Base-by-base conservation (phyloP, 2,329 filamentous ascomycete species). In the Fusarium sp. region DNA sequence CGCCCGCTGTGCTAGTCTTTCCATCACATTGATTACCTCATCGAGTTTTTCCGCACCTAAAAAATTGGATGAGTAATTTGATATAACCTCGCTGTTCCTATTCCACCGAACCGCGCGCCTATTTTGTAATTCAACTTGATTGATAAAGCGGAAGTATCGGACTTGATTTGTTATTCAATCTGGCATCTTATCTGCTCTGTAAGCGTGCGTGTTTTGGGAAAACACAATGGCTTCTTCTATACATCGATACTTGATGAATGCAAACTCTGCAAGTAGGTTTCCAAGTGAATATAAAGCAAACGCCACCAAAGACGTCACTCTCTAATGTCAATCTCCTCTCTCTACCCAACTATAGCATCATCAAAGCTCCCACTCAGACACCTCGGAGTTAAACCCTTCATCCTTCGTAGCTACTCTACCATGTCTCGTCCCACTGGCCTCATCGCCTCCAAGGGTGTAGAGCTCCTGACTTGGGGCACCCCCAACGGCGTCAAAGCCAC, bases 361-460 rank as follows among this genome's bases (percentile, higher is more conserved):
- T 63, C 5, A 50, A 6, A 18, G 7, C 2, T 30, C 18, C 11
- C 2, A n/a, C 52, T 6, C 23, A 9, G 13, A 5, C 5, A 27
- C 61, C 11, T 56, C 45, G n/a, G 16, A 41, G 23, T 25, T 27
- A 65, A n/a, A 52, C 32, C 23, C 18, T n/a, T 59, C 13, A 32
- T 56, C 13, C 34, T 34, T 6, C 59, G 37, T n/a, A 64, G 13
- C 20, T 67, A 70, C 41, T 70, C 45, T 18, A 32, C 72, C 60
- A 81, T 82, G 81, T 67, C 79, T 48, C 80, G 80, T 66, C 80
- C 81, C 18, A 89, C 86, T 7, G 90, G 90, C 66, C 84, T 91
- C 68, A 88, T 90, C 74, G 90, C 90, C 76, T 89, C 86, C 73
- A 89, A 88, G 61, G 91, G 91, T 81, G 90, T 92, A 70, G 91